phyloP scores from a whole-genome alignment of 2,329 filamentous ascomycete genomes.

The Stachybotrys echinatus region DNA sequence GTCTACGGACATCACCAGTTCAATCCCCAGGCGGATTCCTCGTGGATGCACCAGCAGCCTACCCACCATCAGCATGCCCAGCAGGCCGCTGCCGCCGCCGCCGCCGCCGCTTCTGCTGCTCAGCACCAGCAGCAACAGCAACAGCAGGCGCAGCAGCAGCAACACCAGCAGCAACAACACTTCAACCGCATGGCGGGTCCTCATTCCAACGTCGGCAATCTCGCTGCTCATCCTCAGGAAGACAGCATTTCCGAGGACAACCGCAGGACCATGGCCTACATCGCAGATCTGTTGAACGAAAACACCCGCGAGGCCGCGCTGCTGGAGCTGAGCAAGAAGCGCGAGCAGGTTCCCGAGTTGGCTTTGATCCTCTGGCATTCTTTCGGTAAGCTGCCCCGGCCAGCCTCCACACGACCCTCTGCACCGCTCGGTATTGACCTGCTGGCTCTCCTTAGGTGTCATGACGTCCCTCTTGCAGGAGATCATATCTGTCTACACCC shows the following conservation, averaged over 20 bases:
- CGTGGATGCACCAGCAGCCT: slow-evolving; percentile 64
- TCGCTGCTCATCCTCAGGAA: slow-evolving; percentile 48
- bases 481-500: slow-evolving; percentile 97
- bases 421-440: slow-evolving; percentile 1
- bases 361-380: slow-evolving; percentile 98
- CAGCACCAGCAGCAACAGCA: slow-evolving; percentile 37
- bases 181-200: slow-evolving; percentile 69
- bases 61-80: slow-evolving; percentile 56
- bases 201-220: slow-evolving; percentile 45
- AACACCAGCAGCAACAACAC: slow-evolving; percentile 47
- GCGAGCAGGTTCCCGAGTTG: slow-evolving; percentile 94
- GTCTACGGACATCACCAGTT: slow-evolving; percentile 66
- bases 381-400: slow-evolving; percentile 64
- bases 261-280: slow-evolving; percentile 84
- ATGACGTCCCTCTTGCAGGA: slow-evolving; percentile 98
- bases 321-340: slow-evolving; percentile 95
- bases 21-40: slow-evolving; percentile 54
- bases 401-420: slow-evolving; percentile 5
- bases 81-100: slow-evolving; percentile 34
- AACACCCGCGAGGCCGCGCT: slow-evolving; percentile 84
- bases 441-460: slow-evolving; percentile 59
- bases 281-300: slow-evolving; percentile 85
- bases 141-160: slow-evolving; percentile 3
- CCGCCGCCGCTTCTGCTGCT: slow-evolving; percentile 42
- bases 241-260: slow-evolving; percentile 76